Conservation (phyloP, 768 basidiomycete species). For the Hydnomerulius pinastri region DNA sequence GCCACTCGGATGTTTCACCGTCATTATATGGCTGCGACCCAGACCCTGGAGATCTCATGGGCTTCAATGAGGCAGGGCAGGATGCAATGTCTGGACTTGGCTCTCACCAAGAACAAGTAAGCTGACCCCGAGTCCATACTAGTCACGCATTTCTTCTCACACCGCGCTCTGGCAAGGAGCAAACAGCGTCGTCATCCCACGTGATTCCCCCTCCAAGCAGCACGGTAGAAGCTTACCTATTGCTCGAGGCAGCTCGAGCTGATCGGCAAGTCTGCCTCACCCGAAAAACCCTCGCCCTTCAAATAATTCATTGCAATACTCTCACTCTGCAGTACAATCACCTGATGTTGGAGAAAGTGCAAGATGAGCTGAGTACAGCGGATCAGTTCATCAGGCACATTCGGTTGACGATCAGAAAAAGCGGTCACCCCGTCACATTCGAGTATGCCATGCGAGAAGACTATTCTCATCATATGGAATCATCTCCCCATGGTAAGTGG, state of each 20-base stretch:
- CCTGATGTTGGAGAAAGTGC: not conserved
- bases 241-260: not conserved
- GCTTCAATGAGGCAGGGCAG: not conserved
- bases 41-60: not conserved
- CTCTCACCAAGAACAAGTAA: too few relatives aligned
- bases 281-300: not conserved
- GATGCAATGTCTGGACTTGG: not conserved
- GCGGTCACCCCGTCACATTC: not conserved
- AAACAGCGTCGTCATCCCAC: not conserved
- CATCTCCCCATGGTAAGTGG: too few relatives aligned
- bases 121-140: too few relatives aligned
- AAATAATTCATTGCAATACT: slow-evolving; percentile 1
- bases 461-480: not conserved
- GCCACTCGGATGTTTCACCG: not conserved
- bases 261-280: not conserved
- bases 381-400: not conserved
- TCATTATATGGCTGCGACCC: not conserved
- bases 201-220: not conserved
- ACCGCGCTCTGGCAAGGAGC: not conserved
- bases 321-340: slow-evolving; percentile 2
- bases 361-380: not conserved
- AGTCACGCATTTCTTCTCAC: too few relatives aligned
- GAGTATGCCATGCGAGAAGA: slow-evolving; percentile 6
- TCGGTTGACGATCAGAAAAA: not conserved
- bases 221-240: slow-evolving; percentile 1